Evolutionary conservation across 2,329 filamentous ascomycete species (phyloP).

Genomic region (Fonsecaea multimorphosa): DNA sequence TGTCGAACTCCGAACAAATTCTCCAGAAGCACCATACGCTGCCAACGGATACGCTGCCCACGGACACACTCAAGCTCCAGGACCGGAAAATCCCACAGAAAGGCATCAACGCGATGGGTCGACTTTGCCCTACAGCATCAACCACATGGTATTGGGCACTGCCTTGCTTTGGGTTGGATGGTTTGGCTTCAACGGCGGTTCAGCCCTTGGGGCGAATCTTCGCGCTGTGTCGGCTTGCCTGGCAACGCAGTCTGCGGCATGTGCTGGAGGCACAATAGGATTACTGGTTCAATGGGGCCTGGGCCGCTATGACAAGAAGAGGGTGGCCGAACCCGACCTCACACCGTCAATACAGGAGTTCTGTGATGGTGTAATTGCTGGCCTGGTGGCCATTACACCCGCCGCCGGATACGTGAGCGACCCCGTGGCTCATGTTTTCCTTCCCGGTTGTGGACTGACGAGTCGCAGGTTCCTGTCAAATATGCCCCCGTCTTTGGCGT

Average conservation of each 20-base stretch:
- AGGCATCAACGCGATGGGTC: not conserved
- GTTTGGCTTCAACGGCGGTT: constrained; percentile 98
- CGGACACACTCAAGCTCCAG: not conserved
- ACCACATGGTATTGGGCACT: constrained; percentile 71
- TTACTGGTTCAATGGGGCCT: constrained; percentile 15
- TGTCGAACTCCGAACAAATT: constrained; percentile 1
- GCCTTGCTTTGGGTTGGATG: constrained; percentile 98
- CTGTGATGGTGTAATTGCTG: constrained; percentile 22
- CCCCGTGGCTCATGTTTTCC: not conserved
- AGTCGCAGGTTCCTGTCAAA: constrained; percentile 19
- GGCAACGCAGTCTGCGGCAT: constrained; percentile 15
- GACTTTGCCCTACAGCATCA: constrained; percentile 19
- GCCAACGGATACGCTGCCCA: constrained; percentile 1
- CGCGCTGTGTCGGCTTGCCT: constrained; percentile 88
- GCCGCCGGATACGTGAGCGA: constrained; percentile 17
- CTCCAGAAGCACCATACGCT: not conserved
- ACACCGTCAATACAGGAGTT: constrained; percentile 16
- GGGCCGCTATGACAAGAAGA: not conserved
- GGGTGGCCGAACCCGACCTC: not conserved
- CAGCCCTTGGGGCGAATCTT: constrained; percentile 89
- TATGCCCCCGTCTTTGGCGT: constrained; percentile 17
- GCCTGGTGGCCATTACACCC: constrained; percentile 15
- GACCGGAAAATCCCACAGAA: not conserved
- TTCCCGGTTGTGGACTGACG: not conserved
- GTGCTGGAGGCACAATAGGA: constrained; percentile 16